These are phyloP conservation scores for Volvox carteri DNA, from an alignment of 163 green algal species.

Conservation along the genomic window DNA sequence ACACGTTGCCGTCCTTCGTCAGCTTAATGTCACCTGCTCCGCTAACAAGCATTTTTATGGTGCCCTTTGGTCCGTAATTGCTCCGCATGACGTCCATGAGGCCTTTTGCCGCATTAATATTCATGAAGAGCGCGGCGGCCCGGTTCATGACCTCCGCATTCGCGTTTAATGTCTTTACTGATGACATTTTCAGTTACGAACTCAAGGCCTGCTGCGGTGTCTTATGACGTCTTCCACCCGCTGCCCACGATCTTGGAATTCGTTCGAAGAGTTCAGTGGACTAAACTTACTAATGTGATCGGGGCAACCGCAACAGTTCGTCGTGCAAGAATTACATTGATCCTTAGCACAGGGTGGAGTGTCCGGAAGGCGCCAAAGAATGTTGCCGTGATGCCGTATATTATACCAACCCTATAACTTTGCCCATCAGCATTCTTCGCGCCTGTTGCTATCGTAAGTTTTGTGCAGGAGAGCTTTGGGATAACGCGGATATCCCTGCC, in stretches of 20 bases:
- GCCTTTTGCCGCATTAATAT: slow-evolving; percentile 99
- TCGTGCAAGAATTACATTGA: too few species aligned
- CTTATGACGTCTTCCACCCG: not conserved
- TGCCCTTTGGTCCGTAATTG: slow-evolving; percentile 98
- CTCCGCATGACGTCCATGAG: slow-evolving; percentile 99
- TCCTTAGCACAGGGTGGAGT: too few species aligned
- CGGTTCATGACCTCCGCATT: slow-evolving; percentile 96
- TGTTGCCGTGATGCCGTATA: too few species aligned
- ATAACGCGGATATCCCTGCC: too few species aligned
- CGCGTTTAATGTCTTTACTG: slow-evolving; percentile 93
- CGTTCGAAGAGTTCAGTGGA: not conserved
- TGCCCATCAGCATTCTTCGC: too few species aligned
- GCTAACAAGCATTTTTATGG: slow-evolving; percentile 99
- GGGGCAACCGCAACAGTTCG: not conserved
- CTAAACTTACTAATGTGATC: not conserved
- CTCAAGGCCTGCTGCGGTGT: not conserved
- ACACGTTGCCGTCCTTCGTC: slow-evolving; percentile 99
- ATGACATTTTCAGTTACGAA: slow-evolving; percentile 73
- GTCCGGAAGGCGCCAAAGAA: not conserved
- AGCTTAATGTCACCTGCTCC: slow-evolving; percentile 98
- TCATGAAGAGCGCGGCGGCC: slow-evolving; percentile 97
- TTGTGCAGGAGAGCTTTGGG: too few species aligned
- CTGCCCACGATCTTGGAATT: not conserved
- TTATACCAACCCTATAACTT: too few species aligned
- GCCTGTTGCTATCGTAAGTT: too few species aligned